Conservation (phyloP, 768 basidiomycete genomes). For the Hygrophoropsis aurantiaca region DNA sequence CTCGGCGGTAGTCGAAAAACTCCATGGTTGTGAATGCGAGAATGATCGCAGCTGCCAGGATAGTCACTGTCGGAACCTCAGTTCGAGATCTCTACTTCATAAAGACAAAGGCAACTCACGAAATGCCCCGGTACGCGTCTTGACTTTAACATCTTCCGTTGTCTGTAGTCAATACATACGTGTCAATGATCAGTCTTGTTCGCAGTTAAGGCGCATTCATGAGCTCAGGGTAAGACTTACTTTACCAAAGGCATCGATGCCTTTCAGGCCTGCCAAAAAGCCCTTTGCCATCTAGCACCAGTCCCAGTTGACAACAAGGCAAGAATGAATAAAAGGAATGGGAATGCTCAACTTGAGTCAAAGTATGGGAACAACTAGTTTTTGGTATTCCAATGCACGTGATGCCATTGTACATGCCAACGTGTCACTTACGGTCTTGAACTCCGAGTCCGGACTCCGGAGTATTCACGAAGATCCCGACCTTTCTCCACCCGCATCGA, state of each 20-base stretch:
- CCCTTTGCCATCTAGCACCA: conserved; percentile 68
- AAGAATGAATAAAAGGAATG: conserved; percentile 6
- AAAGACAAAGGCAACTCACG: conserved; percentile 47
- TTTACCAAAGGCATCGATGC: conserved; percentile 99
- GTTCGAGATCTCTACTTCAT: conserved; percentile 6
- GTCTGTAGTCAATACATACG: conserved; percentile 54
- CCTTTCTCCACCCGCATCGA: background rate
- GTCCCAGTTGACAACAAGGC: conserved; percentile 17
- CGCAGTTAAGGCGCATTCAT: conserved; percentile 3
- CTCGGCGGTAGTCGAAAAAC: conserved; percentile 90
- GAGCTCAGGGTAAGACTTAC: conserved; percentile 41
- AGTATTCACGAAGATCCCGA: background rate
- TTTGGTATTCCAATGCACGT: conserved; percentile 17
- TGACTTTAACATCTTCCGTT: conserved; percentile 98
- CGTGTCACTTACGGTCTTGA: conserved; percentile 21
- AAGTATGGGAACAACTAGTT: background rate
- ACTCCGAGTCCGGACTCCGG: background rate
- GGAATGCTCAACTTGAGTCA: conserved; percentile 7
- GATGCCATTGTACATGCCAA: conserved; percentile 13
- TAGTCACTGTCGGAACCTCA: conserved; percentile 63
- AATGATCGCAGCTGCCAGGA: conserved; percentile 90
- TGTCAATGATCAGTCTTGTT: conserved; percentile 9
- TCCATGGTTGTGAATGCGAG: conserved; percentile 89
- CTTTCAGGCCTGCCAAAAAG: conserved; percentile 75
- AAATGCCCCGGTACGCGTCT: conserved; percentile 91